phyloP scores from a whole-genome alignment of 1,284 basidiomycete species.

The Vanrija sp. region DNA sequence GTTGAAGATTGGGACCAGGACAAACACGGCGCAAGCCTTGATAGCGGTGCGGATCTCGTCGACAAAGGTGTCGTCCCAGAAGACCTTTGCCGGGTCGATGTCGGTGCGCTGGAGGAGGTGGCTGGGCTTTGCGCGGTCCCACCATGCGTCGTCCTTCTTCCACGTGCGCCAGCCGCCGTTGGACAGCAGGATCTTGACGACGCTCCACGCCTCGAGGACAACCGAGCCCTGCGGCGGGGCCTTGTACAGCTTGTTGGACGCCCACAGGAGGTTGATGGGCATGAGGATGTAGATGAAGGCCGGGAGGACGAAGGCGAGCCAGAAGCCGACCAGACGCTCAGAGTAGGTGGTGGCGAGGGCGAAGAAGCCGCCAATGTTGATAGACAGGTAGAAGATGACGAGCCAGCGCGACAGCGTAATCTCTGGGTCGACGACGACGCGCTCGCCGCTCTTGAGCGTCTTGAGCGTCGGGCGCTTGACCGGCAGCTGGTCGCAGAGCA shows the following conservation, averaged over 20 bases:
- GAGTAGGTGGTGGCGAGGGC: conserved; percentile 41
- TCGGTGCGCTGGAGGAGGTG: conserved; percentile 32
- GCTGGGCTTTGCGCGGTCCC: conserved; percentile 50
- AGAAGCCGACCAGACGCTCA: conserved; percentile 46
- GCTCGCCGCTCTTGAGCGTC: conserved; percentile 35
- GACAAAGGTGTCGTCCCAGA: conserved; percentile 53
- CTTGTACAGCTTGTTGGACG: conserved; percentile 47
- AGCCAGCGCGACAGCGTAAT: conserved; percentile 41
- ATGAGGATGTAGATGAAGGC: conserved; percentile 51
- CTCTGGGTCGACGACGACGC: conserved; percentile 45
- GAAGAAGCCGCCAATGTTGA: conserved; percentile 48
- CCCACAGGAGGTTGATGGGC: conserved; percentile 47
- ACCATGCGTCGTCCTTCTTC: conserved; percentile 45
- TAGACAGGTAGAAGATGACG: conserved; percentile 37
- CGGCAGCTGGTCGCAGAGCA: conserved; percentile 47
- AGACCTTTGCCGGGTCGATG: conserved; percentile 42
- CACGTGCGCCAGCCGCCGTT: conserved; percentile 32
- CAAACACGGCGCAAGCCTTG: conserved; percentile 51
- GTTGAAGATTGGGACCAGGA: conserved; percentile 51
- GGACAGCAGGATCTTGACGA: conserved; percentile 23
- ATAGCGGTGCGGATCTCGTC: conserved; percentile 50
- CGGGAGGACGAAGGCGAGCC: conserved; percentile 51
- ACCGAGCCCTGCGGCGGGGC: conserved; percentile 52
- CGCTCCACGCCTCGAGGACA: conserved; percentile 42
- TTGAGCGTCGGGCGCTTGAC: conserved; percentile 34